Base-by-base conservation (phyloP, 1,284 basidiomycete genomes). In the Cutaneotrichosporon sp. region DNA sequence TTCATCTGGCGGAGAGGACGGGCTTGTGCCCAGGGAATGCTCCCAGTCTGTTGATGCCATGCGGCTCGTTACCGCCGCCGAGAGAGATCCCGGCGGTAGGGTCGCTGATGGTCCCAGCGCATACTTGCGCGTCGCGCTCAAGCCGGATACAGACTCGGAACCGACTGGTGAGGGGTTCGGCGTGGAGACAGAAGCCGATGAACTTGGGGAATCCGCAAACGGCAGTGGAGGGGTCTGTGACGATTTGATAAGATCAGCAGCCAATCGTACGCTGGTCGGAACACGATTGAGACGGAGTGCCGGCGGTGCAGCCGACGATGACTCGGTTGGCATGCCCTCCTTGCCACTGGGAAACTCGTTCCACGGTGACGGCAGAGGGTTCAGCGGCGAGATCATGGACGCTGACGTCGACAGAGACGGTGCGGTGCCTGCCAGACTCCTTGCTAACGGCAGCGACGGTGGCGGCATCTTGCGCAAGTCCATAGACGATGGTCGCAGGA, bases 231-330 rank as follows among this genome's bases (percentile, higher is more conserved):
- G 66, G 2, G 66, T 68, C 6, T 63, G 62, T 5, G 69, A 66
- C 31, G 66, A 72, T 66, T 76, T 77, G 62, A 80, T 73, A 22
- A 84, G 67, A 42, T 84, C 83, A 14, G 81, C 80, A 0, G 84
- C 84, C 46, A 83, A 65, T n/a, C 83, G 74, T 2, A 85, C 83
- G 9, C 82, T 81, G 1, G 83, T 83, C 0, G 84, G 84, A 2
- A 85, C 83, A 3, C 83, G 74, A 65, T 84, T 84, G n/a, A 85
- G 68, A 0, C 82, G 80, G 32, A 85, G 83, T 6, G 81, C 81
- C 32, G 81, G 66, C 4, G 75, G 71, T 5, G 72, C 68, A 2
- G 69, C 46, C 1, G 71, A 69, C 3, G 73, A 67, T 7, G 71
- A 62, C 7, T 65, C 53, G 11, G 69, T 38, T 42, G 71, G 70